Evolutionary conservation across 2,329 filamentous ascomycete genomes (phyloP), one percentile per base, ranked within the genome.

Genomic region (Pseudogymnoascus sp.): DNA sequence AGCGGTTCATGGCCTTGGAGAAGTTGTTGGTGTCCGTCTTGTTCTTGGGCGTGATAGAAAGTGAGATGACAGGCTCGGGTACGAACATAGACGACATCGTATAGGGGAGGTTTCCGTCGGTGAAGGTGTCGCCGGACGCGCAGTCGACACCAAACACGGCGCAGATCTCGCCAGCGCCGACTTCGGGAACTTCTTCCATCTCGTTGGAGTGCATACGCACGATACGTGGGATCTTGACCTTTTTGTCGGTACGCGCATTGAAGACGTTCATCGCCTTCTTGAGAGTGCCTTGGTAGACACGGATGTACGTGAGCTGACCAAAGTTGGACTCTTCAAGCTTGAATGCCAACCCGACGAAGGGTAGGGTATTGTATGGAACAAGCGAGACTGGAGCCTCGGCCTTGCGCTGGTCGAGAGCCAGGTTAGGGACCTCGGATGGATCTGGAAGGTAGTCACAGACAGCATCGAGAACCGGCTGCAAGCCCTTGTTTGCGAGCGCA

Each of bases 161-260:
- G 75, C 95, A 99, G 68, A 99, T 99, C 77, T 99, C 95, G 77
- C 95, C 95, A 63, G 95, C 93, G 62, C 93, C 92, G 68, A 99
- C 89, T 76, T 97, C 93, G 64, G 79, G 82, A 31, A 97, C 92
- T 74, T 99, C 95, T 77, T 99, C 95, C 93, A 99, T 96, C 74
- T 99, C 95, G 75, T 98, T 96, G 54, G 93, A 96, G 81, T 99
- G 95, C 95, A 99, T 99, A 67, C 95, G 92, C 67, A 99, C 95
- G 72, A 99, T 98, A 74, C 93, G 90, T 19, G 95, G 95, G 65
- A 99, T 89, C 78, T 96, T 93, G 75, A 99, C 89, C 81, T 93
- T 97, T 83, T 97, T 96, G 77, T 93, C 90, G 68, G 86, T 96
- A 71, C 93, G 88, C 7, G 93, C 93, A 78, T 98, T 99, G 84